Evolutionary conservation across 768 basidiomycete genomes (phyloP).

Genomic region (Gymnopilus dilepis): DNA sequence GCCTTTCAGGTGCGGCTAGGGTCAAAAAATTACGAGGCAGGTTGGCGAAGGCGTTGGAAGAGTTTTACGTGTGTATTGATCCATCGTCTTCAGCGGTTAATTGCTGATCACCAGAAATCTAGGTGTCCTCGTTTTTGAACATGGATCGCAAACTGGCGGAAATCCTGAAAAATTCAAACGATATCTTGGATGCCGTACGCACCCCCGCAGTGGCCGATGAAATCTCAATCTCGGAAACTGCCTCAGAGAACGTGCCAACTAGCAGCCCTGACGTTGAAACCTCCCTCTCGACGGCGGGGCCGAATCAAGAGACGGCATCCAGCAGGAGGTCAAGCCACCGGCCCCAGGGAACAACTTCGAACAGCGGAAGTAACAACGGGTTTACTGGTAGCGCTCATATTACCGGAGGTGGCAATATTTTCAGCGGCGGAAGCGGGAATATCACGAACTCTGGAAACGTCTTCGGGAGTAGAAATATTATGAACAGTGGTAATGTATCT

Average conservation of each 20-base stretch:
- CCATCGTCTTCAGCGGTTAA: neutral
- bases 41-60: neutral
- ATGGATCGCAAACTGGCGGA: neutral
- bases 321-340: no score
- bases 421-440: no score
- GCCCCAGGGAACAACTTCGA: no score
- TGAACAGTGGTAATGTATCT: neutral
- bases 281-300: no score
- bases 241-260: no score
- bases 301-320: no score
- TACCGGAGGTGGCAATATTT: no score
- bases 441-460: no score
- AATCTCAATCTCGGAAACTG: no score
- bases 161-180: neutral
- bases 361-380: no score
- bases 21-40: neutral
- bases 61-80: neutral
- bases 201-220: neutral
- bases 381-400: no score
- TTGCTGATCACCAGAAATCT: neutral
- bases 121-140: neutral
- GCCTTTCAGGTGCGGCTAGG: neutral
- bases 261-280: no score
- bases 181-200: neutral
- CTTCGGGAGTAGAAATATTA: neutral